Evolutionary conservation across 441 rosid species (phyloP).

Genomic region (Adansonia grandidieri): DNA sequence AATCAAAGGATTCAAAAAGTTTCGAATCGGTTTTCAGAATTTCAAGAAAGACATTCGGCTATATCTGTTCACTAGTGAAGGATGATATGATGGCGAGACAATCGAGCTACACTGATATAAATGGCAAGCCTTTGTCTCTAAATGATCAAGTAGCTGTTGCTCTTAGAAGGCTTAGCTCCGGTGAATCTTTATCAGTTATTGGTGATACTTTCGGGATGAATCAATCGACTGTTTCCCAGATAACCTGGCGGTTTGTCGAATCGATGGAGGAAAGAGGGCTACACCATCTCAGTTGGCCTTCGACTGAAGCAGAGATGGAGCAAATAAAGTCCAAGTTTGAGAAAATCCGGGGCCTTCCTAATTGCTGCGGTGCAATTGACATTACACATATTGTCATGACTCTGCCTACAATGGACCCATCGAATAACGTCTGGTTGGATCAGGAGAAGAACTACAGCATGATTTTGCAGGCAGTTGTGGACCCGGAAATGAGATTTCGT

Average conservation of each 20-base stretch:
- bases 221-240: conserved; percentile 89
- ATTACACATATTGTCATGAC: conserved; percentile 78
- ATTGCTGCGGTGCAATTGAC: conserved; percentile 87
- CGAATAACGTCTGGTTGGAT: conserved; percentile 71
- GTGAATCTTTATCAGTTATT: conserved; percentile 68
- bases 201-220: conserved; percentile 79
- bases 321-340: conserved; percentile 72
- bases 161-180: conserved; percentile 88
- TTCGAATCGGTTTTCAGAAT: conserved; percentile 72
- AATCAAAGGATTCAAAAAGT: conserved; percentile 49
- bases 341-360: conserved; percentile 74
- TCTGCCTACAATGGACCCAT: conserved; percentile 67
- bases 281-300: conserved; percentile 83
- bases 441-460: conserved; percentile 79
- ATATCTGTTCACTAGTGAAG: conserved; percentile 76
- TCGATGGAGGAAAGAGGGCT: conserved; percentile 85
- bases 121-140: conserved; percentile 63
- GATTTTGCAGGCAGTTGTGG: conserved; percentile 83
- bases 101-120: conserved; percentile 52
- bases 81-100: conserved; percentile 64
- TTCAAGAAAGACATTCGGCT: conserved; percentile 74
- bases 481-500: conserved; percentile 80
- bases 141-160: conserved; percentile 86
- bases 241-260: conserved; percentile 93
- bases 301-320: conserved; percentile 49